A percentile compares a stretch with the other conserved stretches of the same genome.
Conservation (phyloP, 305 asterid genomes). For the Fraxinus floribunda region DNA sequence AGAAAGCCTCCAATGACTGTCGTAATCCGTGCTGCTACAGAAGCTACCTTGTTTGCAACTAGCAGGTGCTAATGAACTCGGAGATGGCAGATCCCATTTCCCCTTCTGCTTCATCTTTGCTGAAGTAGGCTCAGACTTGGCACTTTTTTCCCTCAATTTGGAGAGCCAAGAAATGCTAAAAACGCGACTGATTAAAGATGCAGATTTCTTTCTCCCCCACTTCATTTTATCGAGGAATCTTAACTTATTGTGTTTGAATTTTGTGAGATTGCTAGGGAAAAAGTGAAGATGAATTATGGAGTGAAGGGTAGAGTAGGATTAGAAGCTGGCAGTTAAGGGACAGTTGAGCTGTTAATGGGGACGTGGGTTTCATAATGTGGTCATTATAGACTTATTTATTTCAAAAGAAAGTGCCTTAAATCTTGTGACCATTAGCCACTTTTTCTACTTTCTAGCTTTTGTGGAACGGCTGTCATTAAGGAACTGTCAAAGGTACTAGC, state of each 20-base stretch:
- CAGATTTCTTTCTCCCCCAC: slow-evolving; percentile 52
- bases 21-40: slow-evolving; percentile 43
- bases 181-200: slow-evolving; percentile 41
- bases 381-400: slow-evolving; percentile 25
- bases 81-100: slow-evolving; percentile 31
- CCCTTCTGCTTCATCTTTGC: slow-evolving; percentile 35
- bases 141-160: slow-evolving; percentile 48
- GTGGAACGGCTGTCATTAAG: slow-evolving; percentile 1
- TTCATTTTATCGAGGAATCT: slow-evolving; percentile 40
- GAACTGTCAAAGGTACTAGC: neutral
- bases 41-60: slow-evolving; percentile 48
- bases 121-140: slow-evolving; percentile 15
- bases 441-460: slow-evolving; percentile 20
- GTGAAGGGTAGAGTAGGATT: slow-evolving; percentile 17
- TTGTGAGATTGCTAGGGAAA: neutral
- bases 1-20: slow-evolving; percentile 57
- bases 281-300: slow-evolving; percentile 25
- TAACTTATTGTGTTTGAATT: neutral
- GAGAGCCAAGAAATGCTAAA: slow-evolving; percentile 46
- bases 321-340: slow-evolving; percentile 40
- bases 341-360: slow-evolving; percentile 51
- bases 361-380: slow-evolving; percentile 36
- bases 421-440: slow-evolving; percentile 58
- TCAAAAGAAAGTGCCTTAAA: slow-evolving; percentile 70
- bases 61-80: slow-evolving; percentile 19